phyloP scores from a whole-genome alignment of 129 eudicot genomes.

The Arctium minus region DNA sequence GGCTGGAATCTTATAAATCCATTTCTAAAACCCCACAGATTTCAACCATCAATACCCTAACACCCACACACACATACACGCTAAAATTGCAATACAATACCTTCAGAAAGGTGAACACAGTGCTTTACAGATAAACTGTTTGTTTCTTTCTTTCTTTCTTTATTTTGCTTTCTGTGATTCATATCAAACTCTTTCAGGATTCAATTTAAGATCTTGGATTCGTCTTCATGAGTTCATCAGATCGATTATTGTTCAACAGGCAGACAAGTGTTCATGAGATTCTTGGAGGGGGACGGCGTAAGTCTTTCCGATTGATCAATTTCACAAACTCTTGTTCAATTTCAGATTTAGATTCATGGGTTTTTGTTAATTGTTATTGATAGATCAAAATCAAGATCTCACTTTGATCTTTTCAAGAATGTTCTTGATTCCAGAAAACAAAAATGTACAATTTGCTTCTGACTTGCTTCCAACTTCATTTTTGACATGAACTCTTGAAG shows the following conservation, averaged over 20 bases:
- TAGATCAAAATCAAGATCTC: slow-evolving; percentile 26
- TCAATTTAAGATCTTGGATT: slow-evolving; percentile 22
- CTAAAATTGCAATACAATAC: not conserved
- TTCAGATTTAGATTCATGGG: not conserved
- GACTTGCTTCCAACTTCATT: slow-evolving; percentile 16
- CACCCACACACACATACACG: too few species aligned
- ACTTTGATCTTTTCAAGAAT: slow-evolving; percentile 9
- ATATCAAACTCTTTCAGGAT: slow-evolving; percentile 3
- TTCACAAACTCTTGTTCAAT: not conserved
- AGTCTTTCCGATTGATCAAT: slow-evolving; percentile 11
- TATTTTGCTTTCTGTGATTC: not conserved
- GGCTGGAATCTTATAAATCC: slow-evolving; percentile 17
- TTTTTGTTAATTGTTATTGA: not conserved
- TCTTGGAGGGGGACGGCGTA: slow-evolving; percentile 81
- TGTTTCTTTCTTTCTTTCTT: not conserved
- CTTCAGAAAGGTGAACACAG: not conserved
- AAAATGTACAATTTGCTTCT: slow-evolving; percentile 2
- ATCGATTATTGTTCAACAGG: slow-evolving; percentile 58
- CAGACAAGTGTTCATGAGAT: slow-evolving; percentile 62
- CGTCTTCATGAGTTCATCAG: slow-evolving; percentile 52
- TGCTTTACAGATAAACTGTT: slow-evolving; percentile 33
- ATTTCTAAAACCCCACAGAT: slow-evolving; percentile 14
- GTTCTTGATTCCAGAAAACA: not conserved
- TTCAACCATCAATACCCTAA: slow-evolving; percentile 19
- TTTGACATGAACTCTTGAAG: not conserved